Evolutionary conservation across 2,329 filamentous ascomycete species (phyloP).

Genomic region (Cercospora citrullina): DNA sequence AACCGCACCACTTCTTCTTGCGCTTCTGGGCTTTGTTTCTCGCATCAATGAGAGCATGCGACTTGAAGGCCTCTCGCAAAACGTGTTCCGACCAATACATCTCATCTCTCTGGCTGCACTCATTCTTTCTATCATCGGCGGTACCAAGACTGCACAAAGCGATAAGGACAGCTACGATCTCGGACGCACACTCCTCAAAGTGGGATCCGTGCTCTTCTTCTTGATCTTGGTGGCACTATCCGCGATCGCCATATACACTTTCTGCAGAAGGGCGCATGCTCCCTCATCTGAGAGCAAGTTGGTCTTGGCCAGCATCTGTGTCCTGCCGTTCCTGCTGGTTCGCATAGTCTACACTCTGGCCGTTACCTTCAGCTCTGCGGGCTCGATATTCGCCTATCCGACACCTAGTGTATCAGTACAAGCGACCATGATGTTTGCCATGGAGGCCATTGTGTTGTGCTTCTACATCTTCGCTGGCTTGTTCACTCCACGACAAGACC

Average conservation of each 20-base stretch:
- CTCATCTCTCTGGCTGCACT: slow-evolving; percentile 28
- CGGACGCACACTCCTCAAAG: slow-evolving; percentile 25
- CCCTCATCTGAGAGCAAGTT: slow-evolving; percentile 24
- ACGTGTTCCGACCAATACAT: slow-evolving; percentile 29
- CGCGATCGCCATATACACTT: slow-evolving; percentile 15
- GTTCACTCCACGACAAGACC: slow-evolving; percentile 23
- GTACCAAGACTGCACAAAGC: slow-evolving; percentile 10
- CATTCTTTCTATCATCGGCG: slow-evolving; percentile 33
- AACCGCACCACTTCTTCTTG: slow-evolving; percentile 33
- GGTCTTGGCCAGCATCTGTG: slow-evolving; percentile 29
- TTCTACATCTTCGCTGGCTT: slow-evolving; percentile 30
- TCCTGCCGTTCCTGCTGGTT: slow-evolving; percentile 37
- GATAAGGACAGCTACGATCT: slow-evolving; percentile 14
- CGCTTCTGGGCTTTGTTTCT: slow-evolving; percentile 30
- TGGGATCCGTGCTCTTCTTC: slow-evolving; percentile 29
- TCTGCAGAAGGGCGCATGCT: slow-evolving; percentile 15
- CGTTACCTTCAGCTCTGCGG: slow-evolving; percentile 23
- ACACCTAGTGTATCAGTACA: slow-evolving; percentile 26
- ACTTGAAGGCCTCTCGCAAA: slow-evolving; percentile 13
- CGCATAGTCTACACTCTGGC: slow-evolving; percentile 40
- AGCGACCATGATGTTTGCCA: slow-evolving; percentile 34
- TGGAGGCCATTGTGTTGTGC: slow-evolving; percentile 30
- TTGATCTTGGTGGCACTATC: slow-evolving; percentile 27
- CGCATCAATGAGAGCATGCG: slow-evolving; percentile 29
- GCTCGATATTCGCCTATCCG: slow-evolving; percentile 26